Conservation (phyloP, 768 basidiomycete species). For the Termitomyces sp. region DNA sequence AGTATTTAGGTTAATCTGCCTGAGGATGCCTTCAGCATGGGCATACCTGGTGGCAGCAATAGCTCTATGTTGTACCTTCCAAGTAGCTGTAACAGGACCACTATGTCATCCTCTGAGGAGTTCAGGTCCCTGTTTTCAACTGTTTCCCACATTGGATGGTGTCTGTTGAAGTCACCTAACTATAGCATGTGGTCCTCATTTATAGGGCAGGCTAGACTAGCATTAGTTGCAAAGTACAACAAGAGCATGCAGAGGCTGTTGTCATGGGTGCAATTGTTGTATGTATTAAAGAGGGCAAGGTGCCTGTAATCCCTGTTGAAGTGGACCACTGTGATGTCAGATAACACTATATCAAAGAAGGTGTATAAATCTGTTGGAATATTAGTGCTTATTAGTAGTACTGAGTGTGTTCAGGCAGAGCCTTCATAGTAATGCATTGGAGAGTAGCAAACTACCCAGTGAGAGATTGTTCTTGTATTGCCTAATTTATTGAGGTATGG, state of each 20-base stretch:
- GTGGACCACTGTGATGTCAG: not conserved
- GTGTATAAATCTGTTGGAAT: too few species aligned
- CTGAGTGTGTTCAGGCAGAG: not conserved
- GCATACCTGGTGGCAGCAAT: not conserved
- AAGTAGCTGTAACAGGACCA: not conserved
- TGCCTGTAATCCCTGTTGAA: not conserved
- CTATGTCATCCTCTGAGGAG: not conserved
- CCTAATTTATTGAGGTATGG: not conserved
- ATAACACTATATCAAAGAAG: not conserved
- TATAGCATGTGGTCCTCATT: not conserved
- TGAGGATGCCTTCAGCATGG: not conserved
- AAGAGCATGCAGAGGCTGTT: not conserved
- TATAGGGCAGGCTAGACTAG: not conserved
- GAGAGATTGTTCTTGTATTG: not conserved
- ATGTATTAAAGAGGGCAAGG: conserved; percentile 3
- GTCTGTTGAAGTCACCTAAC: too few species aligned
- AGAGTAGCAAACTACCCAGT: not conserved
- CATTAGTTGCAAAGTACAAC: too few species aligned
- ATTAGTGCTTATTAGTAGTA: not conserved
- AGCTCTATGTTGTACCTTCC: not conserved
- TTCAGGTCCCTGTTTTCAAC: not conserved
- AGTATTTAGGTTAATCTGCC: not conserved
- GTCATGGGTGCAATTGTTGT: not conserved
- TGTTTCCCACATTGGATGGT: not conserved
- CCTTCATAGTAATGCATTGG: not conserved